Evolutionary conservation across 176 grass and related monocot genomes (phyloP), one percentile per base, ranked within the genome.

Genomic region (Dendrocalamus sinicus): DNA sequence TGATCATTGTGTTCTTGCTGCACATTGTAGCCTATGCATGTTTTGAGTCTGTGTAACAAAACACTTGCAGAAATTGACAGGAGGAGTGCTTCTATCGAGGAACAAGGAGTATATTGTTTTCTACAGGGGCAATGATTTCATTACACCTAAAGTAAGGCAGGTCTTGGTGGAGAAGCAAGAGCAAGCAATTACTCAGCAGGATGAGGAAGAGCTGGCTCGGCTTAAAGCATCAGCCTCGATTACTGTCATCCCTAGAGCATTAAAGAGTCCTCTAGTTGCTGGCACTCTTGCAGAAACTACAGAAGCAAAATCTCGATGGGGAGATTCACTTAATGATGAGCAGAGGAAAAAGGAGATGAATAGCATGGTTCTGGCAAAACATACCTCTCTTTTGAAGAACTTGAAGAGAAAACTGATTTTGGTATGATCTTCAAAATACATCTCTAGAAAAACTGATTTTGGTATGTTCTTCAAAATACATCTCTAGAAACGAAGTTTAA

Each of bases 51-150:
- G 17, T 54, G 71, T 86, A 75, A 77, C 39, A 76, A 75, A 83
- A 55, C 15, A 71, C 87, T 55, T 92, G 78, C 96, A 98, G 93
- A 95, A 91, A 92, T 94, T 98, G 84, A 98, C 96, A 85, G 96
- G 93, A 78, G 89, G 93, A 78, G 89, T 92, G 13, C 91, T 98
- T 86, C n/a, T 98, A 47, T 95, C 96, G 7, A 91, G 96, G 86
- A 98, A 98, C 86, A 95, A 95, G 73, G 96, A 98, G 65, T 98
- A 91, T 77, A 89, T 98, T 78, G 71, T 95, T 40, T 86, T 98
- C 81, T 94, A 98, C 83, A 98, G 96, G 77, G 96, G 96, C 46
- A 98, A 98, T 84, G 96, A 98, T 76, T 98, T 94, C 23, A 76
- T 95, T 71, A 81, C 77, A 3, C 91, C 93, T 80, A 91, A 89